These are phyloP conservation scores for Limonium bicolor DNA, from an alignment of 148 eudicot genomes.

Conservation along the genomic window DNA sequence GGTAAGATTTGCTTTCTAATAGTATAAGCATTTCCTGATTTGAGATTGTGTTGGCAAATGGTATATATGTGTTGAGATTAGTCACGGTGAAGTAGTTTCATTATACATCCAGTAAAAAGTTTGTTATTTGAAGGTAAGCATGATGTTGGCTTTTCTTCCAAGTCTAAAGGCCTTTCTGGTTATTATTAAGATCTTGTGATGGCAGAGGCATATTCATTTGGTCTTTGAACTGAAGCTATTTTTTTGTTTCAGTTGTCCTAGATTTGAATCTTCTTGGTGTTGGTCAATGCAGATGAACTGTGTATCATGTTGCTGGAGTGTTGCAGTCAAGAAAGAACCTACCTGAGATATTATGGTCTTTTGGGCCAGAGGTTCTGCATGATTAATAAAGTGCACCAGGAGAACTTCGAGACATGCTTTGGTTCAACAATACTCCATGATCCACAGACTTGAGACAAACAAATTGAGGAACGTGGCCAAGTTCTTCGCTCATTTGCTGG, in stretches of 20 bases:
- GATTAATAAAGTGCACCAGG: slow-evolving; percentile 74
- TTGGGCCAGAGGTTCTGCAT: slow-evolving; percentile 85
- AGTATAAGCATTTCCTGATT: too few relatives aligned
- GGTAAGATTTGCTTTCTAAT: slow-evolving; percentile 47
- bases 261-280: slow-evolving; percentile 1
- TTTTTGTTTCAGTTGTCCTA: too few relatives aligned
- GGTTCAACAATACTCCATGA: slow-evolving; percentile 92
- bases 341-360: slow-evolving; percentile 87
- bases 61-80: too few relatives aligned
- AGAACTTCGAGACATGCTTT: slow-evolving; percentile 76
- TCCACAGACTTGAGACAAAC: slow-evolving; percentile 85
- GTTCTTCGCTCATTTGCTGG: slow-evolving; percentile 83
- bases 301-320: slow-evolving; percentile 90
- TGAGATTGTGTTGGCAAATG: too few relatives aligned
- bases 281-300: slow-evolving; percentile 59
- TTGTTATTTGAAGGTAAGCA: too few relatives aligned
- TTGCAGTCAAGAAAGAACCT: slow-evolving; percentile 95
- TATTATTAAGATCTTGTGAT: too few relatives aligned
- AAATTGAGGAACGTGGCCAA: slow-evolving; percentile 86
- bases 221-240: too few relatives aligned
- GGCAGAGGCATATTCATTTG: too few relatives aligned
- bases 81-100: too few relatives aligned
- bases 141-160: too few relatives aligned
- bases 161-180: too few relatives aligned
- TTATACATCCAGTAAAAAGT: too few relatives aligned